These are phyloP conservation scores for Tolypocladium amazonense DNA, from an alignment of 2,329 filamentous ascomycete species.

Conservation along the genomic window DNA sequence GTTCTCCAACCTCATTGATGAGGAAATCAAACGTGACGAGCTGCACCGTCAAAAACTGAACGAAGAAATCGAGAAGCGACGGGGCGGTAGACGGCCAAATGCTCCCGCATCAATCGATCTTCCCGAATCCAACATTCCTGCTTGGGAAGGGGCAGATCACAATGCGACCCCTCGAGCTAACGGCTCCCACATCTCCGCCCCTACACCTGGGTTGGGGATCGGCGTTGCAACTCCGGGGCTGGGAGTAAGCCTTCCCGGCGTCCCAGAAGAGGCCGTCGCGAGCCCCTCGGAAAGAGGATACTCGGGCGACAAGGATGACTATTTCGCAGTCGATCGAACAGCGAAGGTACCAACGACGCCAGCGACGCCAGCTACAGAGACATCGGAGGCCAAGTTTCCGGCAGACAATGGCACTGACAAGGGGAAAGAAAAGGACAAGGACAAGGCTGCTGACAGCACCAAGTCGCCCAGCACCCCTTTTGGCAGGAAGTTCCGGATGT, in stretches of 20 bases:
- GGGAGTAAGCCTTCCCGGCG: conserved; percentile 28
- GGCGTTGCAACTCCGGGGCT: conserved; percentile 59
- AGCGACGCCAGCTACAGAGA: conserved; percentile 19
- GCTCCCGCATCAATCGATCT: conserved; percentile 49
- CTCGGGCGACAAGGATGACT: conserved; percentile 61
- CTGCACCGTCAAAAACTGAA: conserved; percentile 59
- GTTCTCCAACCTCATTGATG: conserved; percentile 80
- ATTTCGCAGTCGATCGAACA: conserved; percentile 54
- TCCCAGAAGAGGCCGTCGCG: conserved; percentile 35
- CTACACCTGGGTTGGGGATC: conserved; percentile 69
- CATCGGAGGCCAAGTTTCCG: conserved; percentile 37
- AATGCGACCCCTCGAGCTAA: conserved; percentile 54
- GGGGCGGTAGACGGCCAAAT: conserved; percentile 41
- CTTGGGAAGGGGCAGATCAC: conserved; percentile 31
- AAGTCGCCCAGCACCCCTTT: conserved; percentile 57
- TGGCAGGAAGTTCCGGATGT: conserved; percentile 78
- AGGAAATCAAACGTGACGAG: conserved; percentile 78
- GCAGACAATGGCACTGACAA: conserved; percentile 37
- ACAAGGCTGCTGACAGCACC: conserved; percentile 35
- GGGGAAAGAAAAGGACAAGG: conserved; percentile 33
- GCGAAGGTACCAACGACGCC: background rate
- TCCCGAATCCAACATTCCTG: conserved; percentile 19
- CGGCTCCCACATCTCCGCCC: conserved; percentile 47
- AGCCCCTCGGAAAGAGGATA: conserved; percentile 45
- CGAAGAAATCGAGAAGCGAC: conserved; percentile 47